Base-by-base conservation (phyloP, 2,329 filamentous ascomycete species). In the Aschersonia sp. region DNA sequence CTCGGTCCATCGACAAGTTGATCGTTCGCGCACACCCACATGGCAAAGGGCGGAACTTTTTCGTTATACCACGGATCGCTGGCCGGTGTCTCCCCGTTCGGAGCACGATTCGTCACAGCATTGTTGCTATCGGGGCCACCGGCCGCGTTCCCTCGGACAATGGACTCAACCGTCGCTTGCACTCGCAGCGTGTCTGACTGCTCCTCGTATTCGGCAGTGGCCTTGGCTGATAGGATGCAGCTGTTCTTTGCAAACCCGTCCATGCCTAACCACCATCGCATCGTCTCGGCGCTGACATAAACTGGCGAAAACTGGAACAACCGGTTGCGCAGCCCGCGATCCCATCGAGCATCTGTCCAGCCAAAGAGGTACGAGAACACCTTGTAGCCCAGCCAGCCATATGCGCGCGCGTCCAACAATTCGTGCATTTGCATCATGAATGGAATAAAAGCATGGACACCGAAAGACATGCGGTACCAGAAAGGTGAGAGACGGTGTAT, bases 241-340 rank as follows among this genome's bases (percentile, higher is more conserved):
- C 85, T 87, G 57, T 95, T 87, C 56, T 62, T 63, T 2, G 72
- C 70, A 58, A 94, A 96, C 55, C 88, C 88, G 56, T 92, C 87
- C 4, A 82, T 71, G 0, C 89, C 90, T 0, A 96, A 73, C 90
- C 90, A 96, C 90, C 90, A 97, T 5, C 87, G 75, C 87, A 96
- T 95, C 50, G 81, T 83, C 66, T 96, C 88, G 1, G 87, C 78
- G 55, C 82, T 87, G 46, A 96, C 87, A 57, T 94, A 94, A 0
- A 94, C 87, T 1, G 90, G 90, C 0, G 87, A 81, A 55, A 94
- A 96, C 57, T 92, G 87, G 62, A 97, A 96, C 75, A 94, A 83
- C 42, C 90, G 81, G 59, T 87, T 69, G 50, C 85, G 73, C 11
- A 95, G 67, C 6, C 74, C 86, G 7, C 80, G 77, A 52, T 96